Percentiles rank a stretch among this genome's conserved stretches.
These are phyloP conservation scores for Cytospora leucostoma DNA, from an alignment of 2,329 filamentous ascomycete species.

Conservation along the genomic window DNA sequence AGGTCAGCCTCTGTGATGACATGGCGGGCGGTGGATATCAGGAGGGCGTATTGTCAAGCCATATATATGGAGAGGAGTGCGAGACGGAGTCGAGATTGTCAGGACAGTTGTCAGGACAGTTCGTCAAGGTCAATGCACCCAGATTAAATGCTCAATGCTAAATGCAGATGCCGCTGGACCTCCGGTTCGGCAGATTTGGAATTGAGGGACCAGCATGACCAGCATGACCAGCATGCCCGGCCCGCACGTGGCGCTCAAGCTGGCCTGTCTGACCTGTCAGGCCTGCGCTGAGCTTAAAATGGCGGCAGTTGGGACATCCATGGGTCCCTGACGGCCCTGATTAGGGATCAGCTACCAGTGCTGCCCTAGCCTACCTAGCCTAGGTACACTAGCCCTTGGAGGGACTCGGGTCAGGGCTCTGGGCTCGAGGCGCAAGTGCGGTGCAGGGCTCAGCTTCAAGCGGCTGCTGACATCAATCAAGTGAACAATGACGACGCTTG, in stretches of 20 bases:
- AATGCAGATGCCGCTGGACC: conserved; percentile 1
- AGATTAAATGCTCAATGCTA: too few species aligned
- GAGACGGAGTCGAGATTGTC: background rate
- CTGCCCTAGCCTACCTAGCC: too few species aligned
- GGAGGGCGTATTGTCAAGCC: conserved; percentile 22
- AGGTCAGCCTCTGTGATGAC: conserved; percentile 63
- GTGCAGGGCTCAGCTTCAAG: background rate
- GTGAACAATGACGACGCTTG: conserved; percentile 18
- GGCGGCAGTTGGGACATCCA: conserved; percentile 1
- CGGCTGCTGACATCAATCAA: conserved; percentile 8
- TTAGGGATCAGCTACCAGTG: background rate
- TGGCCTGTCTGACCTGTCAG: conserved; percentile 5
- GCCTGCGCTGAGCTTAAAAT: background rate
- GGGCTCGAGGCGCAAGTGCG: too few species aligned
- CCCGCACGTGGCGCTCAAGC: conserved; percentile 19
- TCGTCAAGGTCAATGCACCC: background rate
- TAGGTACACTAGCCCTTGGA: background rate
- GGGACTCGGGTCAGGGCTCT: conserved; percentile 7
- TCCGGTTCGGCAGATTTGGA: conserved; percentile 17
- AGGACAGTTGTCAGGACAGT: conserved; percentile 22
- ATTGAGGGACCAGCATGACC: background rate
- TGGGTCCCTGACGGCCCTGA: background rate
- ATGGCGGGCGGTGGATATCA: conserved; percentile 43
- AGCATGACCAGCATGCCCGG: background rate
- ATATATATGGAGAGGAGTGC: conserved; percentile 7